These are phyloP conservation scores for Cladosporium sp. DNA, from an alignment of 2,329 filamentous ascomycete genomes.

Conservation along the genomic window DNA sequence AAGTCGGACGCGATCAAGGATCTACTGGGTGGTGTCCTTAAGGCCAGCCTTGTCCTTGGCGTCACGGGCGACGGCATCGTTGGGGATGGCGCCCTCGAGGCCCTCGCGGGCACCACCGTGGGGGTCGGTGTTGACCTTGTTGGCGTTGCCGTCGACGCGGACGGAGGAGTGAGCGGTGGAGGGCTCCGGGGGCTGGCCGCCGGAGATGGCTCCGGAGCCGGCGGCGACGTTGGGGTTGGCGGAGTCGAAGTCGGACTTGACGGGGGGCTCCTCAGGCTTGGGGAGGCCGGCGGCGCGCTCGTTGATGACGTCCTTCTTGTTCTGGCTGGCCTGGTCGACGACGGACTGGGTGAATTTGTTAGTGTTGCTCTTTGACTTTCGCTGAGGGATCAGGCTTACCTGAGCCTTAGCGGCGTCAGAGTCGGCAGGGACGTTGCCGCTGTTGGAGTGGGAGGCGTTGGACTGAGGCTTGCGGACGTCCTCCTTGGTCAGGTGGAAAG, in stretches of 20 bases:
- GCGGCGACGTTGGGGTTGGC: slow-evolving; percentile 65
- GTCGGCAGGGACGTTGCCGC: slow-evolving; percentile 38
- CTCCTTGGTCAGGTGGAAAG: slow-evolving; percentile 45
- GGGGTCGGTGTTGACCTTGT: slow-evolving; percentile 48
- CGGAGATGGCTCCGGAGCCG: slow-evolving; percentile 54
- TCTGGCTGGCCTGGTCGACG: slow-evolving; percentile 25
- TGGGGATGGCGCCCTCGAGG: slow-evolving; percentile 51
- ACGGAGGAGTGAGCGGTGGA: slow-evolving; percentile 50
- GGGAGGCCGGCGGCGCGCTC: slow-evolving; percentile 67
- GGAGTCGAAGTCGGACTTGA: slow-evolving; percentile 72
- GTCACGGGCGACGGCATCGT: slow-evolving; percentile 52
- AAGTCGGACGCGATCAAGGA: not conserved
- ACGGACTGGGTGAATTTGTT: slow-evolving; percentile 15
- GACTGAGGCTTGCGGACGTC: slow-evolving; percentile 45
- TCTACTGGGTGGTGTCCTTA: slow-evolving; percentile 35
- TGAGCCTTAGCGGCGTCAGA: slow-evolving; percentile 43
- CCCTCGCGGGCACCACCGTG: slow-evolving; percentile 55
- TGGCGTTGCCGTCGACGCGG: slow-evolving; percentile 44
- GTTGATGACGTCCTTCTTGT: slow-evolving; percentile 61
- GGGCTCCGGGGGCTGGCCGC: slow-evolving; percentile 39
- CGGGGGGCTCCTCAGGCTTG: slow-evolving; percentile 69
- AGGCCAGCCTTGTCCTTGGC: slow-evolving; percentile 37
- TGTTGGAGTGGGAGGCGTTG: slow-evolving; percentile 33
- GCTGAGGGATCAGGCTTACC: slow-evolving; percentile 26
- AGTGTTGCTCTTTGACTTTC: not conserved